Evolutionary conservation across 768 basidiomycete species (phyloP), one percentile per base, ranked within the genome.

Genomic region (Leccinum barrowsii): DNA sequence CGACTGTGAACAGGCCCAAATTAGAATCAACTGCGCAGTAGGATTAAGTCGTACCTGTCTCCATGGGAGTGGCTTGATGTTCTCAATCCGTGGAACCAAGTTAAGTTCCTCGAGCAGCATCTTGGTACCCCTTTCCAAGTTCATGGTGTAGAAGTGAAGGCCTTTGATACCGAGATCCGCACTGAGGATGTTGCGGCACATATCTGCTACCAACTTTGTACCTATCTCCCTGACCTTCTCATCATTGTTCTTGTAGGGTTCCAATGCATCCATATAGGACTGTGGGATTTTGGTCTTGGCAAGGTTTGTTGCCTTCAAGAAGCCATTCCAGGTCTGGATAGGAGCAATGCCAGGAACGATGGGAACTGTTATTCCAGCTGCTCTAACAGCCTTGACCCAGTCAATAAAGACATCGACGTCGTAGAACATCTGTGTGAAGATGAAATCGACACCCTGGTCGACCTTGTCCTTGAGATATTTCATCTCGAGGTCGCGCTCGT

Each of bases 361-460:
- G 17, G 94, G 94, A 28, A 94, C 79, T 2, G 86, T 90, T 70
- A 95, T 94, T 7, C 93, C 94, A 0, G 89, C 91, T 11, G 80
- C 89, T 58, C 94, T 85, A 32, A 93, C 85, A 47, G 83, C 77
- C 60, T 85, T 85, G 42, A 91, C 94, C 97, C 97, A 99, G 52
- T 80, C 79, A 67, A 97, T 85, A 77, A 99, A 98, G 65, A 98
- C 70, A 34, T 92, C 82, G 50, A 89, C 86, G 66, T 97, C 95
- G 76, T 95, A 97, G 77, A 98, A 98, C 92, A 98, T 94, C 74
- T 98, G 95, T 0, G 95, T 97, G 78, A 98, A 97, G 74, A 98
- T 97, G 76, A 96, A 92, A 70, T 85, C 81, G 60, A 87, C 90
- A 40, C 95, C 94, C 10, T 86, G 90, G 62, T 96, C 94, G 58